Evolutionary conservation across 768 basidiomycete species (phyloP), one percentile per base, ranked within the genome.

Genomic region (Mycena metata): DNA sequence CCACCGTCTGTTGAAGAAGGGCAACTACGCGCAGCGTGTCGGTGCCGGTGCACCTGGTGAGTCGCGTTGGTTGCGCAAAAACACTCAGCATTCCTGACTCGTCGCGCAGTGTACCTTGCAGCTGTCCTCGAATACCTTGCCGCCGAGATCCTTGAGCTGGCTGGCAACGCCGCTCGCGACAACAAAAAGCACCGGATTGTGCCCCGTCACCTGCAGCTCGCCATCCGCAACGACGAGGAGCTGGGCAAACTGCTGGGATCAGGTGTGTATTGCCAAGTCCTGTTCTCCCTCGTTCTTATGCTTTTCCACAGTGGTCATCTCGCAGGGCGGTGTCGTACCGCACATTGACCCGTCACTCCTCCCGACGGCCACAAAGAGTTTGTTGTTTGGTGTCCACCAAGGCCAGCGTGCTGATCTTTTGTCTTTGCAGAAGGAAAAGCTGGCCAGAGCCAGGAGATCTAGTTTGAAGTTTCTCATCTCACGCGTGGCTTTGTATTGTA

Each of bases 121-220:
- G 92, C 91, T 21, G 92, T 94, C 72, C 88, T 94, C 71, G 93
- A 93, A 79, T 92, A 94, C 77, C 88, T 94, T 65, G 90, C 92
- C 63, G 93, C 93, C 58, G 93, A 94, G 80, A 93, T 94, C 77
- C 89, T 94, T 67, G 93, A 94, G 80, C 85, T 94, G 43, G 93
- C 93, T 70, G 93, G 93, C 58, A 90, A 91, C 74, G 91, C 91
- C 52, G 91, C 88, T 23, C 86, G 88, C 64, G 88, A 86, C 77
- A 89, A 89, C 83, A 89, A 91, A 86, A 91, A 94, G 85, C 89
- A 91, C 75, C 92, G 93, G 88, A 94, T 94, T 76, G 91, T 94
- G 24, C 93, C 93, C 58, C 90, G 93, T 76, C 93, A 95, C 81
- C 79, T 95, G 51, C 93, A 95, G 78, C 90, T 95, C 68, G 93